A percentile compares a stretch with the other conserved stretches of the same genome.
Evolutionary conservation across 495 filamentous ascomycete genomes (phyloP).

Genomic region (Lasiosphaeris hirsuta): DNA sequence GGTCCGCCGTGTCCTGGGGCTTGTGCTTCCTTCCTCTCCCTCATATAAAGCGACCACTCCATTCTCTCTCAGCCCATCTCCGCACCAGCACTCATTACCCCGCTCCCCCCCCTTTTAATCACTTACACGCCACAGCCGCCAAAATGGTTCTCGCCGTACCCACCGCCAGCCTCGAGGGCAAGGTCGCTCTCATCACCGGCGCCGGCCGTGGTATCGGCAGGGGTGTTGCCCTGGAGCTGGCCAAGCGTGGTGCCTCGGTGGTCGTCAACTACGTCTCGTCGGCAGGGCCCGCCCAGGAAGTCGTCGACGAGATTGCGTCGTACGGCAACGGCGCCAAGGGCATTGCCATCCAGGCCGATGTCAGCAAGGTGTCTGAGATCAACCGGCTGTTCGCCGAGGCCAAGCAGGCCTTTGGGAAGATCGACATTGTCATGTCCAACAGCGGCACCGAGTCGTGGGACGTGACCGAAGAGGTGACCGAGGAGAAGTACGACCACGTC

Average conservation of each 20-base stretch:
- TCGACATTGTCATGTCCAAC: constrained; percentile 77
- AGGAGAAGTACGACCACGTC: constrained; percentile 71
- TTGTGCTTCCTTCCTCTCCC: too few species aligned
- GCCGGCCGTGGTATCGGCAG: constrained; percentile 70
- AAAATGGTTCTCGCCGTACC: constrained; percentile 33
- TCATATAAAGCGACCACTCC: too few species aligned
- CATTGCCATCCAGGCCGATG: constrained; percentile 71
- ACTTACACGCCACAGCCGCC: not conserved
- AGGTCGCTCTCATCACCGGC: constrained; percentile 73
- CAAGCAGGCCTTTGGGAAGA: constrained; percentile 60
- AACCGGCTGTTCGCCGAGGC: constrained; percentile 58
- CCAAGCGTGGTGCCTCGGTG: constrained; percentile 65
- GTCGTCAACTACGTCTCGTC: constrained; percentile 75
- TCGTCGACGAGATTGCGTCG: constrained; percentile 47
- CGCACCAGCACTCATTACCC: not conserved
- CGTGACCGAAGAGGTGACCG: constrained; percentile 64
- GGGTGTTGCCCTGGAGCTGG: constrained; percentile 74
- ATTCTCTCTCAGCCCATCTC: too few species aligned
- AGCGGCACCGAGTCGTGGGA: constrained; percentile 62
- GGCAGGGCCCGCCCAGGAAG: constrained; percentile 57
- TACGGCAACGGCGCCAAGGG: constrained; percentile 53
- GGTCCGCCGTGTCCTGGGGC: not conserved
- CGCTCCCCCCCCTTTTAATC: not conserved
- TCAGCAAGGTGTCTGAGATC: constrained; percentile 64
- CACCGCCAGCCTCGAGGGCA: constrained; percentile 52